Evolutionary conservation across 176 grass and related monocot species (phyloP), one percentile per base, ranked within the genome.

Genomic region (Oryza glumipatula): DNA sequence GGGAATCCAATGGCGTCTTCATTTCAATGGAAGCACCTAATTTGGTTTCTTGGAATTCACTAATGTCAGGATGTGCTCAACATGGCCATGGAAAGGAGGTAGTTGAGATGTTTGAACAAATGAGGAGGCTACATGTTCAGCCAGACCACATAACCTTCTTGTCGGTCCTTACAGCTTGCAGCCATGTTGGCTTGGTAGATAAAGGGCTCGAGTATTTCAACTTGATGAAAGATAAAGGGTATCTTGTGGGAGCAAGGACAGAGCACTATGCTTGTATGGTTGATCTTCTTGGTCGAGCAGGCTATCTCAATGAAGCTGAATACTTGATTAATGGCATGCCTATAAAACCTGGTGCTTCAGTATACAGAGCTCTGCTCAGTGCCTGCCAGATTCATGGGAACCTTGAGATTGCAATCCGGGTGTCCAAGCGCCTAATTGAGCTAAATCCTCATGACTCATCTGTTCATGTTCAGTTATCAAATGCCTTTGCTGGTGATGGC

Each of bases 211-310:
- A 82, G 46, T 54, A 67, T 66, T 86, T 86, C 43, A 41, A 82
- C 54, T 38, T 72, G 33, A 78, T 86, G 88, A 81, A 68, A 73
- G 79, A 65, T 3, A 61, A 76, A 0, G 60, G 38, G 10, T 58
- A 46, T 8, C 30, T 44, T 54, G 12, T 22, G 1, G 80, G 32
- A 76, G 88, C 54, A 17, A 69, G 22, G 61, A 56, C 77, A 76
- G 83, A 89, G 46, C 88, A 82, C 80, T 82, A 78, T 49, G 67
- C 83, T 3, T 90, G 83, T 58, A 47, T 90, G 30, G 78, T 82
- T 13, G 83, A 89, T 86, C 79, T 90, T 78, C 88, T 90, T 49
- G 67, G 83, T 32, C 41, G 83, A 77, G 88, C 83, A 6, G 88
- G 88, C 22, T 77, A 78, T 86, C 79, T 90, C 72, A 30, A 19